These are phyloP conservation scores for Ascocoryne sarcoides DNA, from an alignment of 2,329 filamentous ascomycete genomes.

Conservation along the genomic window DNA sequence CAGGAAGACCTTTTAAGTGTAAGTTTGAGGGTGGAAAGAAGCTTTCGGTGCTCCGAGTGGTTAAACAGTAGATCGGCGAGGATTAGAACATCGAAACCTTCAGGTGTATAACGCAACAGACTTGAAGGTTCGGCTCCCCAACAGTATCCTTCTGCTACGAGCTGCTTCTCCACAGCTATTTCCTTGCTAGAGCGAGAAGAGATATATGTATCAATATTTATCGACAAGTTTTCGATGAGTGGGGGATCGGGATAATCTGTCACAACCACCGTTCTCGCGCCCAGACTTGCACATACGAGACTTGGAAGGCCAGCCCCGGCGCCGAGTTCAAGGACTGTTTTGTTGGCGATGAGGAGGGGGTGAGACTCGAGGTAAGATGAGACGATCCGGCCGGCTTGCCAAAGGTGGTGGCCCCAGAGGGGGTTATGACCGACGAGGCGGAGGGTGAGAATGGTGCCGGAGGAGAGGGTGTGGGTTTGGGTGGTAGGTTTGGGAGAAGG, in stretches of 20 bases:
- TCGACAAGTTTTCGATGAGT: constrained; percentile 68
- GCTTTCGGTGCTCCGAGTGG: constrained; percentile 74
- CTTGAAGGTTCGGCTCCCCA: constrained; percentile 64
- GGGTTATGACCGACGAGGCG: constrained; percentile 81
- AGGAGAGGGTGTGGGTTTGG: constrained; percentile 60
- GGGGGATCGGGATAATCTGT: constrained; percentile 86
- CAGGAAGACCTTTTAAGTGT: constrained; percentile 45
- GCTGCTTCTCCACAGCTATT: constrained; percentile 21
- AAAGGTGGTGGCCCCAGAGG: constrained; percentile 82
- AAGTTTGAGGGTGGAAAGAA: constrained; percentile 61
- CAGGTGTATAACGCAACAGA: constrained; percentile 47
- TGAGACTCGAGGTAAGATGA: constrained; percentile 69
- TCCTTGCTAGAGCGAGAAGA: neutral
- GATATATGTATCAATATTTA: constrained; percentile 51
- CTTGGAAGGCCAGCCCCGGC: constrained; percentile 80
- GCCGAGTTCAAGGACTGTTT: constrained; percentile 78
- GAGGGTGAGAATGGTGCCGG: constrained; percentile 46
- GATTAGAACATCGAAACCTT: constrained; percentile 70
- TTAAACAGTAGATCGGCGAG: constrained; percentile 87
- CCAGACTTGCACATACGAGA: constrained; percentile 65
- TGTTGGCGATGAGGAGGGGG: constrained; percentile 52
- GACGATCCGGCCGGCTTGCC: constrained; percentile 79
- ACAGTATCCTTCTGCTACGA: constrained; percentile 64
- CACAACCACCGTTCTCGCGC: constrained; percentile 63
- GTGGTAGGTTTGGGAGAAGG: constrained; percentile 68